A percentile compares a stretch with the other conserved stretches of the same genome.
These are phyloP conservation scores for Aspergillus oerlinghausenensis DNA, from an alignment of 2,329 filamentous ascomycete genomes.

Conservation along the genomic window DNA sequence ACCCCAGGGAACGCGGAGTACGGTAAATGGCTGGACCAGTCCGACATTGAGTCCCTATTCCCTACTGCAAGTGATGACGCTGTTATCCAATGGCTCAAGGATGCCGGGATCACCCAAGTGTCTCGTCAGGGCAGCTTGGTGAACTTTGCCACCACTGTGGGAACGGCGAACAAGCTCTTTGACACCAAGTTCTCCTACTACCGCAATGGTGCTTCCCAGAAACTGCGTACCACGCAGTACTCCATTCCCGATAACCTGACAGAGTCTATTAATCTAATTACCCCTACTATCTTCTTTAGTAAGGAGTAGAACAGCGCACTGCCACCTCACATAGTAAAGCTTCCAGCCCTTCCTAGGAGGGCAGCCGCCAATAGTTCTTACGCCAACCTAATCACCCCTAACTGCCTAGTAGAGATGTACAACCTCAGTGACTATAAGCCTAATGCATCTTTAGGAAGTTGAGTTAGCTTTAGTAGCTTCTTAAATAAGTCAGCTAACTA, in stretches of 20 bases:
- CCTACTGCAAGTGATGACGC: conserved; percentile 32
- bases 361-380: conserved; percentile 8
- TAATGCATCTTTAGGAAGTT: conserved; percentile 43
- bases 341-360: not conserved
- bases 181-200: conserved; percentile 47
- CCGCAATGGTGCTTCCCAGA: conserved; percentile 36
- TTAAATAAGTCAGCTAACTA: conserved; percentile 49
- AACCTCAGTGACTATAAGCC: conserved; percentile 46
- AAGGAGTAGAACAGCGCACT: conserved; percentile 19
- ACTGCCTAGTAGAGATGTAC: conserved; percentile 48
- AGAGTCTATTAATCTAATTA: conserved; percentile 44
- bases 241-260: conserved; percentile 38
- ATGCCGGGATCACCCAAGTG: conserved; percentile 33
- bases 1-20: conserved; percentile 46
- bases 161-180: conserved; percentile 44
- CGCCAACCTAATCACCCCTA: conserved; percentile 39
- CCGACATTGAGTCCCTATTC: conserved; percentile 43
- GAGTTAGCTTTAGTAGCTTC: conserved; percentile 50
- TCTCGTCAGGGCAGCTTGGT: conserved; percentile 40
- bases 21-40: conserved; percentile 46
- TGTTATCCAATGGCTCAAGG: conserved; percentile 44
- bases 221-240: conserved; percentile 41
- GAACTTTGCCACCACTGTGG: conserved; percentile 40
- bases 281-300: conserved; percentile 51
- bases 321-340: not conserved